These are phyloP conservation scores for Apiotrichum montevideense DNA, from an alignment of 1,284 basidiomycete genomes.

Conservation along the genomic window DNA sequence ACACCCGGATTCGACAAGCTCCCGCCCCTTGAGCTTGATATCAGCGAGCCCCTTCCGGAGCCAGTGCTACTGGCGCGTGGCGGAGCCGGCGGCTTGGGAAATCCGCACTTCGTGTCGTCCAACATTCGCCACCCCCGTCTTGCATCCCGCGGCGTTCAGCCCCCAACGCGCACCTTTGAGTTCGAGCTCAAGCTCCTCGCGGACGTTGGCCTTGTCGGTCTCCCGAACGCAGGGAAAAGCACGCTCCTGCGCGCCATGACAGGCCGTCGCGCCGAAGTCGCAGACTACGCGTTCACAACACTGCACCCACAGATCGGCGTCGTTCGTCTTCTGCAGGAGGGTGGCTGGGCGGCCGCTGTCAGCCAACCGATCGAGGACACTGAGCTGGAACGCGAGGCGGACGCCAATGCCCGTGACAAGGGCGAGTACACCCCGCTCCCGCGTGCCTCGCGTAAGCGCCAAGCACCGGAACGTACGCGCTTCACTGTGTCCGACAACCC, in stretches of 20 bases:
- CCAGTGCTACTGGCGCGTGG: conserved; percentile 69
- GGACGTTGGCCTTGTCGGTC: conserved; percentile 85
- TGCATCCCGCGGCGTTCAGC: conserved; percentile 70
- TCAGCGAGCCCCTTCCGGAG: conserved; percentile 50
- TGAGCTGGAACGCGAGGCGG: conserved; percentile 55
- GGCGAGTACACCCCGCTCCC: conserved; percentile 30
- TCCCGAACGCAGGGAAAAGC: conserved; percentile 80
- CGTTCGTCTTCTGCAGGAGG: conserved; percentile 74
- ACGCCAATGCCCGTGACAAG: conserved; percentile 35
- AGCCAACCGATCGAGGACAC: conserved; percentile 62
- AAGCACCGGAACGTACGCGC: conserved; percentile 59
- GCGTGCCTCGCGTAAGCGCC: conserved; percentile 1
- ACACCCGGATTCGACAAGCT: conserved; percentile 28
- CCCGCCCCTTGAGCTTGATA: conserved; percentile 62
- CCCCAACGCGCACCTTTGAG: conserved; percentile 72
- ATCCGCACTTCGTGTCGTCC: conserved; percentile 64
- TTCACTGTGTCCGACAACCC: conserved; percentile 98
- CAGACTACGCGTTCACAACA: conserved; percentile 89
- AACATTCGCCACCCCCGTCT: conserved; percentile 66
- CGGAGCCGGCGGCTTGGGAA: conserved; percentile 80
- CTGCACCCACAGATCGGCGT: conserved; percentile 93
- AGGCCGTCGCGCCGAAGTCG: conserved; percentile 79
- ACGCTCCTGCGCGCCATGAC: conserved; percentile 87
- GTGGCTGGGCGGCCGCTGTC: conserved; percentile 57
- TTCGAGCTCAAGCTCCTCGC: conserved; percentile 94